Evolutionary conservation across 805 yeast genomes (phyloP), one percentile per base, ranked within the genome.

Genomic region (Starmerella potacharoeniae): DNA sequence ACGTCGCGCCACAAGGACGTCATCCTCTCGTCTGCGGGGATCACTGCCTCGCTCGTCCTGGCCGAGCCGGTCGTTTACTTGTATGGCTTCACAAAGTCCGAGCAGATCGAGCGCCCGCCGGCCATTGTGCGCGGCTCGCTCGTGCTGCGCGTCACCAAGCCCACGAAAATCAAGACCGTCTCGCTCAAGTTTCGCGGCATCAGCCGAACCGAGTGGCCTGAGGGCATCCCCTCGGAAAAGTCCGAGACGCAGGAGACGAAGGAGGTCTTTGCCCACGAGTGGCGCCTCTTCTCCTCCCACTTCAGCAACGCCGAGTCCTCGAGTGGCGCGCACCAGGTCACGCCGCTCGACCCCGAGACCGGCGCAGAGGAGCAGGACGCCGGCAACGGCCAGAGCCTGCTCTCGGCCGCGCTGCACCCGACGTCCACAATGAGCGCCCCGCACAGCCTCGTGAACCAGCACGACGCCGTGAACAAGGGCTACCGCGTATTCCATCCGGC

Each of bases 151-250:
- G 77, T 90, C 6, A 63, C 81, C 47, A 88, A 87, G 63, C 83
- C 91, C 0, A 75, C 83, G 33, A 86, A 82, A 66, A 72, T 90
- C 57, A 86, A 84, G 67, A 66, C 77, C 17, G 78, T 90, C 11
- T 66, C 71, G 5, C 72, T 90, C 49, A 72, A 75, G 1, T 80
- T 90, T 62, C 75, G 75, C 52, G 97, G 96, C 1, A 65, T 68
- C 1, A 78, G 85, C 39, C 76, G 85, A 60, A 90, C 96, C 0
- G 96, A 90, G 58, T 90, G 97, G 96, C 97, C 97, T 3, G 97
- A 93, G 65, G 98, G 98, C 2, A 90, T 91, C 17, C 97, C 97
- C 0, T 96, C 97, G 0, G 86, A 84, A 66, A 81, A 82, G 60
- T 73, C 74, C 16, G 84, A 81, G 13, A 82, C 78, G 57, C 68